A percentile compares a stretch with the other conserved stretches of the same genome.
These are phyloP conservation scores for Pseudocercospora macadamiae DNA, from an alignment of 2,329 filamentous ascomycete genomes.

Conservation along the genomic window DNA sequence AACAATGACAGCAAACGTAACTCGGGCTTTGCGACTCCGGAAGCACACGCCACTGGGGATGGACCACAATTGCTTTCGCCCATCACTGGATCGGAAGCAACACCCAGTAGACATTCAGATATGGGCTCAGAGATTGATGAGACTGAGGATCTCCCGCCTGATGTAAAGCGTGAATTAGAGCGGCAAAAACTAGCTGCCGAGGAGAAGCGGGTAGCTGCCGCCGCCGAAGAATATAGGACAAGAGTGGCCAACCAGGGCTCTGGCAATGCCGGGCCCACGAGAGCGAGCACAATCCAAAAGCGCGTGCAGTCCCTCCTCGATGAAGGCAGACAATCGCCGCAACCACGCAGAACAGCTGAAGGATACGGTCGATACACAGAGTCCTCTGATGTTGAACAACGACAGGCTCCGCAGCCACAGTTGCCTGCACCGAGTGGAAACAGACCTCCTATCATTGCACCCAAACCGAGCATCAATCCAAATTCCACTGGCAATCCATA, in stretches of 20 bases:
- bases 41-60: constrained; percentile 24
- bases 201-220: constrained; percentile 84
- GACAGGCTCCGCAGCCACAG: constrained; percentile 14
- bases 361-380: constrained; percentile 87
- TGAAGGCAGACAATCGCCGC: constrained; percentile 67
- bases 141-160: constrained; percentile 74
- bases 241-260: constrained; percentile 67
- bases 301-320: constrained; percentile 83
- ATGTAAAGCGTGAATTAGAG: constrained; percentile 88
- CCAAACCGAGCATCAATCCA: constrained; percentile 26
- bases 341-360: constrained; percentile 69
- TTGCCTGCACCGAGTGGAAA: constrained; percentile 16
- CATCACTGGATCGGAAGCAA: constrained; percentile 75
- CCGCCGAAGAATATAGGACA: constrained; percentile 83
- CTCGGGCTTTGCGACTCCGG: constrained; percentile 25
- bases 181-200: constrained; percentile 79
- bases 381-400: constrained; percentile 35
- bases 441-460: constrained; percentile 29
- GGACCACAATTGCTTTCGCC: constrained; percentile 59
- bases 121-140: constrained; percentile 62
- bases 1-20: constrained; percentile 21
- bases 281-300: constrained; percentile 86
- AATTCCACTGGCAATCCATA: constrained; percentile 29
- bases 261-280: constrained; percentile 57
- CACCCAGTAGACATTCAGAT: constrained; percentile 60